phyloP scores from a whole-genome alignment of 345 rosid genomes.

The Eucalyptus globulus region DNA sequence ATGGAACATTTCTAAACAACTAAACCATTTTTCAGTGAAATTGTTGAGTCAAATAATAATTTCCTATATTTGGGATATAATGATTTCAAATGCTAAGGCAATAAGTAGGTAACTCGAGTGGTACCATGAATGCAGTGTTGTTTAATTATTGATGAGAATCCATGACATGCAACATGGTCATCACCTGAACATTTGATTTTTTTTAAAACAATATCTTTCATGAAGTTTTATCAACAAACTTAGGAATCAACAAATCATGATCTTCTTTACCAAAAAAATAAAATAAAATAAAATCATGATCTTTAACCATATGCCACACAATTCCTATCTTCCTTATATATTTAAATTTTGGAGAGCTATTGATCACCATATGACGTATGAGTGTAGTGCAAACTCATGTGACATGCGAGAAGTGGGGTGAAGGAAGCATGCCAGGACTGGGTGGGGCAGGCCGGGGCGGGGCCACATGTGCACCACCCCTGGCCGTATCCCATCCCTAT shows the following conservation, averaged over 20 bases:
- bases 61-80: neutral
- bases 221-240: neutral
- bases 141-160: neutral
- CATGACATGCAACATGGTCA: neutral
- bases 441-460: neutral
- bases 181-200: neutral
- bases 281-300: neutral
- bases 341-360: neutral
- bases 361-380: neutral
- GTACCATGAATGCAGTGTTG: neutral
- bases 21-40: neutral
- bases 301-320: neutral
- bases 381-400: neutral
- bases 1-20: neutral
- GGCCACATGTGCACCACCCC: neutral
- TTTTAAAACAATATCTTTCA: neutral
- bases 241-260: neutral
- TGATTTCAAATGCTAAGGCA: neutral
- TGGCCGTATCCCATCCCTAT: neutral
- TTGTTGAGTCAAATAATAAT: neutral
- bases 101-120: neutral
- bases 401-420: neutral
- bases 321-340: neutral
- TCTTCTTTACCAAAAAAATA: too few relatives aligned
- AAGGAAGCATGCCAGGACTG: neutral